phyloP scores from a whole-genome alignment of 371 early-diverging fungal species.

The Conidiobolus incongruus region DNA sequence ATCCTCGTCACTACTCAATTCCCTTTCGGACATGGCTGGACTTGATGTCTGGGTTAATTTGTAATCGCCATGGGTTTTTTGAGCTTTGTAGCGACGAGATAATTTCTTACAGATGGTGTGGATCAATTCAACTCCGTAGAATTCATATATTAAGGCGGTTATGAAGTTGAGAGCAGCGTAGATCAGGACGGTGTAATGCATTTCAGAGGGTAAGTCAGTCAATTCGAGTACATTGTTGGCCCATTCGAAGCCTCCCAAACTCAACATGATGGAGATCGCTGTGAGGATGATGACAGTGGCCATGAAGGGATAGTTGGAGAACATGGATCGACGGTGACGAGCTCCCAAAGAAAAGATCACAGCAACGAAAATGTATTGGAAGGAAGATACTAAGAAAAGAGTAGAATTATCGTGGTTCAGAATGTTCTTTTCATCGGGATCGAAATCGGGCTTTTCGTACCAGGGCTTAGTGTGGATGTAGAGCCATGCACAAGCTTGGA shows the following conservation, averaged over 20 bases:
- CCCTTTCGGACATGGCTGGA: no score
- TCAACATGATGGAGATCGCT: neutral
- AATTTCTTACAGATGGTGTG: no score
- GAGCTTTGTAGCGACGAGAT: no score
- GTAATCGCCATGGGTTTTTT: no score
- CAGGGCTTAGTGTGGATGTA: constrained; percentile 45
- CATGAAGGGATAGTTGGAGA: constrained; percentile 33
- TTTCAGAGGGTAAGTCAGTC: neutral
- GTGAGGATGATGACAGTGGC: neutral
- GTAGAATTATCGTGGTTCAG: constrained; percentile 66
- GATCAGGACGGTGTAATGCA: no score
- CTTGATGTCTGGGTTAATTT: no score
- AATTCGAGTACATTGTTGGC: neutral
- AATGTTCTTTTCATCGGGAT: constrained; percentile 47
- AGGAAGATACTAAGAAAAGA: constrained; percentile 70
- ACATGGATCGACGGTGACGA: constrained; percentile 67
- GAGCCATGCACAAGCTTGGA: constrained; percentile 52
- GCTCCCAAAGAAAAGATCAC: constrained; percentile 84
- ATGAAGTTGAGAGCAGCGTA: no score
- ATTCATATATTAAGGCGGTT: no score
- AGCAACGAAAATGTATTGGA: constrained; percentile 78
- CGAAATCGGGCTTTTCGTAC: constrained; percentile 29
- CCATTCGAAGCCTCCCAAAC: neutral
- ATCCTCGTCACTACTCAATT: no score
- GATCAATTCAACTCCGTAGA: no score